These are phyloP conservation scores for Saccharomycopsis hybrid DNA, from an alignment of 1,139 yeast genomes.

Conservation along the genomic window DNA sequence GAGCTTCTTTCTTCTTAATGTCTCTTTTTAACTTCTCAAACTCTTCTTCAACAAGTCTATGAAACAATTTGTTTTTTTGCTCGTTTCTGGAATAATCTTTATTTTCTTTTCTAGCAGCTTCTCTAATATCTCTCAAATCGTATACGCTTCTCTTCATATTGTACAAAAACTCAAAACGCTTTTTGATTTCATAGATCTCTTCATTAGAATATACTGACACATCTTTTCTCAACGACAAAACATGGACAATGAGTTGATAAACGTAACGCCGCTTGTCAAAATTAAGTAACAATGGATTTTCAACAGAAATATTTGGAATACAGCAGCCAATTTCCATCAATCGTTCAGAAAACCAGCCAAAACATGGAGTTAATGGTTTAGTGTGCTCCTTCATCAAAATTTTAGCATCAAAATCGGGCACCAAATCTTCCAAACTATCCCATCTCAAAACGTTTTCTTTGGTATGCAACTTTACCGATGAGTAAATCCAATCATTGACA, in stretches of 20 bases:
- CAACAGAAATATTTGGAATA: conserved; percentile 60
- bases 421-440: conserved; percentile 28
- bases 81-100: conserved; percentile 31
- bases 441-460: conserved; percentile 24
- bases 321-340: conserved; percentile 59
- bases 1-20: conserved; percentile 35
- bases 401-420: conserved; percentile 34
- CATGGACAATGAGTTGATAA: conserved; percentile 48
- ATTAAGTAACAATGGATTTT: conserved; percentile 50
- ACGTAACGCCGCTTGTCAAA: conserved; percentile 65
- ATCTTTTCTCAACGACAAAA: conserved; percentile 35
- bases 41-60: conserved; percentile 40
- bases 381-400: conserved; percentile 45
- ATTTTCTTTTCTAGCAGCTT: conserved; percentile 38
- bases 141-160: conserved; percentile 24
- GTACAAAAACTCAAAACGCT: conserved; percentile 27
- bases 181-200: conserved; percentile 23
- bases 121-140: conserved; percentile 30
- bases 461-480: conserved; percentile 39
- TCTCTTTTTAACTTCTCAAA: conserved; percentile 48
- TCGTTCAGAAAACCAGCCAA: conserved; percentile 70
- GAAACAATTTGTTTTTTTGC: conserved; percentile 37
- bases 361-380: conserved; percentile 60
- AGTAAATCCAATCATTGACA: conserved; percentile 56
- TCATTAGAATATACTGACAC: conserved; percentile 19